Base-by-base conservation (phyloP, 2,329 filamentous ascomycete species). In the Trichoderma arundinaceum region DNA sequence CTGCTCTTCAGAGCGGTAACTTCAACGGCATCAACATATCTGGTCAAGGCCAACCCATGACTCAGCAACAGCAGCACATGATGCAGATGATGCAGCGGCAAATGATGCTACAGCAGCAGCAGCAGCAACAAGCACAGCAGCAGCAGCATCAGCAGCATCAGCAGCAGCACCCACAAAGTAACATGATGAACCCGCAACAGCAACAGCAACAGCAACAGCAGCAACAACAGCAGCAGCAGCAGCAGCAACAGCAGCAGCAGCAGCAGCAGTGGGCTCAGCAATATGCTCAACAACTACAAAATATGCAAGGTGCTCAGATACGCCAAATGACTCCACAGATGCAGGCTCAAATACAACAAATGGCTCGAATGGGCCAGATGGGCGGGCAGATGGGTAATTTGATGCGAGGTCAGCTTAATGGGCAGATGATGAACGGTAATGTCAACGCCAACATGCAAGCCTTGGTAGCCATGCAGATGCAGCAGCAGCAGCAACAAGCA, bases 201-300 rank as follows among this genome's bases (percentile, higher is more conserved):
- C 78, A 80, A 9, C 74, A 74, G 12, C 75, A 75, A 10, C 73
- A 74, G 15, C 76, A 78, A 52, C 75, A 79, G 59, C 78, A 80
- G 13, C 78, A 80, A 64, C 79, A 80, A 54, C 74, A 75, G 7
- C 74, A 77, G 49, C 71, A 73, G 12, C 71, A 72, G 41, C 76
- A 78, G 52, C 75, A 79, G 56, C 78, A 80, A 9, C 74, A 74
- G 12, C 75, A 75, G 15, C 76, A 78, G 53, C 75, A 79, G 59
- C 78, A 80, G 13, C 78, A 80, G 64, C 79, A 80, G 39, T 74
- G 80, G 53, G 77, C 78, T 1, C 78, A 81, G 44, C 79, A 81
- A 60, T 81, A 82, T 69, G 75, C 77, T 3, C 79, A 82, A 62
- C 75, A 79, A 66, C 72, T 83, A 43, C 79, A 76, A 67, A 77